phyloP scores from a whole-genome alignment of 164 flowering plant genomes.

The Annona cherimola region DNA sequence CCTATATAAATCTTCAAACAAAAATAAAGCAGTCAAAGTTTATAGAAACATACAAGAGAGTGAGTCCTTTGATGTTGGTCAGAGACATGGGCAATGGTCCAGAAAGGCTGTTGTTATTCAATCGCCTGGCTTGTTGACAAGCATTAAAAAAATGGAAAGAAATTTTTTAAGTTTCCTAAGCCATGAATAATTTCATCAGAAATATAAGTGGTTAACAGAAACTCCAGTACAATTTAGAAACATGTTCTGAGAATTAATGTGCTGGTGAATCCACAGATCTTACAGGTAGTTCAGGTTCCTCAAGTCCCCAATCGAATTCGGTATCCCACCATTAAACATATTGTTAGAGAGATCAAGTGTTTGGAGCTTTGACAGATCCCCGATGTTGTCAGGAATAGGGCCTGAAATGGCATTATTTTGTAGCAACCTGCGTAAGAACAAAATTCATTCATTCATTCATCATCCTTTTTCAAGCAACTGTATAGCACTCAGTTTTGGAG shows the following conservation, averaged over 20 bases:
- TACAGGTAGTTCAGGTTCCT: constrained; percentile 79
- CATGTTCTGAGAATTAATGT: background rate
- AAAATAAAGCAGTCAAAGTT: constrained; percentile 7
- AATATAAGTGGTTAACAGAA: background rate
- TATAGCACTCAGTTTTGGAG: background rate
- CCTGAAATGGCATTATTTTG: constrained; percentile 89
- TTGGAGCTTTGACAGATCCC: constrained; percentile 74
- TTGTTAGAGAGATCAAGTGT: constrained; percentile 91
- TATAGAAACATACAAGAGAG: constrained; percentile 65
- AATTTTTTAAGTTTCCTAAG: constrained; percentile 6
- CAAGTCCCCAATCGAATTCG: constrained; percentile 68
- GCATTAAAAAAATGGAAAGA: constrained; percentile 5
- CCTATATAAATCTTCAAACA: constrained; percentile 1
- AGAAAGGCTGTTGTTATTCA: constrained; percentile 87
- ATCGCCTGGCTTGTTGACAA: constrained; percentile 56
- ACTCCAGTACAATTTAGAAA: background rate
- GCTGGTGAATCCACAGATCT: constrained; percentile 22
- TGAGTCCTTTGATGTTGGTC: constrained; percentile 59
- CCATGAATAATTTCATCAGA: background rate
- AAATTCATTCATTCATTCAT: background rate
- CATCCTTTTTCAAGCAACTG: background rate
- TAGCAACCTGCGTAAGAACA: constrained; percentile 49
- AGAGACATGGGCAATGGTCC: constrained; percentile 73
- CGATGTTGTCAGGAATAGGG: constrained; percentile 67
- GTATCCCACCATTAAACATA: constrained; percentile 60